Evolutionary conservation across 1,284 basidiomycete genomes (phyloP).

Genomic region (Naganishia sp.): DNA sequence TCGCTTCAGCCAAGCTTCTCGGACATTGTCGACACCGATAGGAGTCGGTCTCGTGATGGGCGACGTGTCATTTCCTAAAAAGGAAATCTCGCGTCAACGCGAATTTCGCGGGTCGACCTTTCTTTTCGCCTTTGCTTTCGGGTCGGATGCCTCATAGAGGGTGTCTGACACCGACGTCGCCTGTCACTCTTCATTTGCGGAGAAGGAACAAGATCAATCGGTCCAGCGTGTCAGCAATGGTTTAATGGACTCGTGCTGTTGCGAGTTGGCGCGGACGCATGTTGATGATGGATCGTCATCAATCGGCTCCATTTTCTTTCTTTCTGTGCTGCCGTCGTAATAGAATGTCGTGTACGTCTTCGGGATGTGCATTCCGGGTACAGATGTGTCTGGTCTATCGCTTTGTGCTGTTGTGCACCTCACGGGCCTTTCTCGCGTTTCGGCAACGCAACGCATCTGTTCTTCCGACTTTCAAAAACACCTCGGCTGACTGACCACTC

Average conservation of each 20-base stretch:
- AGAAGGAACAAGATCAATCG: not conserved
- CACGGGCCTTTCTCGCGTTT: too few species aligned
- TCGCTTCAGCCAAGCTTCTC: too few species aligned
- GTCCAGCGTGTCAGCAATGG: not conserved
- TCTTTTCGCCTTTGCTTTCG: not conserved
- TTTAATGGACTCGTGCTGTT: too few species aligned
- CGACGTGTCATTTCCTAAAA: slow-evolving; percentile 20
- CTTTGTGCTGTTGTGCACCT: too few species aligned
- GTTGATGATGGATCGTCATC: not conserved
- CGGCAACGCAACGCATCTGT: too few species aligned
- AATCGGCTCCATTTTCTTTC: not conserved
- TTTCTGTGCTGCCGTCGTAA: not conserved
- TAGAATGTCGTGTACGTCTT: not conserved
- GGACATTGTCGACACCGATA: too few species aligned
- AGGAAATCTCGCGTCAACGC: slow-evolving; percentile 17
- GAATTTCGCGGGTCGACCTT: slow-evolving; percentile 1
- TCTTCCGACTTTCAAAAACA: too few species aligned
- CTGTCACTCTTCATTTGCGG: not conserved
- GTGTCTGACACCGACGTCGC: too few species aligned
- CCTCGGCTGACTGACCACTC: too few species aligned
- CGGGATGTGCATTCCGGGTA: not conserved
- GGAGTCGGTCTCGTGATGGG: not conserved
- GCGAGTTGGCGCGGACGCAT: slow-evolving; percentile 3
- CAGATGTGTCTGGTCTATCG: not conserved
- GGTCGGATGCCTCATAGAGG: not conserved